A percentile compares a stretch with the other conserved stretches of the same genome.
phyloP scores from a whole-genome alignment of 2,329 filamentous ascomycete species.

The Fusarium longipes region DNA sequence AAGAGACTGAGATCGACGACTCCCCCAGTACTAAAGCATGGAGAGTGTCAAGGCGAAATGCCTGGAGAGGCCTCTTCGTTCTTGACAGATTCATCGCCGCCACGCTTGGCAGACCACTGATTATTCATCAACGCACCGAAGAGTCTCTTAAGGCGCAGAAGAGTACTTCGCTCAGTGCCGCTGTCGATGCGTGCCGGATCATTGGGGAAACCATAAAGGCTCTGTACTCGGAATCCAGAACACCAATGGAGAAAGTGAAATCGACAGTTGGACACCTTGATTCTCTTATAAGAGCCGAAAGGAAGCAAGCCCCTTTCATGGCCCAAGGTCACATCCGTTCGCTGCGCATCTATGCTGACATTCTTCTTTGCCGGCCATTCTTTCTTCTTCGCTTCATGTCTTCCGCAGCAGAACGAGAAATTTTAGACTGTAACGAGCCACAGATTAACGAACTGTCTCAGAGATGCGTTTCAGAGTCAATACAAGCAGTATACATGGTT shows the following conservation, averaged over 20 bases:
- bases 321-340: slow-evolving; percentile 72
- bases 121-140: slow-evolving; percentile 71
- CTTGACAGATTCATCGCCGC: slow-evolving; percentile 72
- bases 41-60: slow-evolving; percentile 61
- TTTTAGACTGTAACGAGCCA: slow-evolving; percentile 10
- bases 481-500: slow-evolving; percentile 60
- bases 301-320: slow-evolving; percentile 51
- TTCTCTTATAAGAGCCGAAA: slow-evolving; percentile 63
- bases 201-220: slow-evolving; percentile 69
- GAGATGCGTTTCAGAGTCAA: slow-evolving; percentile 45
- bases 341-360: slow-evolving; percentile 70
- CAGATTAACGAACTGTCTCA: slow-evolving; percentile 61
- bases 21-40: slow-evolving; percentile 54
- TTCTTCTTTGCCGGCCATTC: slow-evolving; percentile 73
- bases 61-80: slow-evolving; percentile 74
- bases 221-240: slow-evolving; percentile 69
- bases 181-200: slow-evolving; percentile 67
- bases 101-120: slow-evolving; percentile 70
- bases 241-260: slow-evolving; percentile 67
- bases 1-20: slow-evolving; percentile 68
- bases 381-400: slow-evolving; percentile 67
- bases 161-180: slow-evolving; percentile 60
- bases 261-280: slow-evolving; percentile 60
- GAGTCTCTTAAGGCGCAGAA: slow-evolving; percentile 51
- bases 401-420: slow-evolving; percentile 37